Percentiles rank a stretch among this genome's conserved stretches.
Conservation (phyloP, 2,329 filamentous ascomycete species). For the Ceratocystis destructans region DNA sequence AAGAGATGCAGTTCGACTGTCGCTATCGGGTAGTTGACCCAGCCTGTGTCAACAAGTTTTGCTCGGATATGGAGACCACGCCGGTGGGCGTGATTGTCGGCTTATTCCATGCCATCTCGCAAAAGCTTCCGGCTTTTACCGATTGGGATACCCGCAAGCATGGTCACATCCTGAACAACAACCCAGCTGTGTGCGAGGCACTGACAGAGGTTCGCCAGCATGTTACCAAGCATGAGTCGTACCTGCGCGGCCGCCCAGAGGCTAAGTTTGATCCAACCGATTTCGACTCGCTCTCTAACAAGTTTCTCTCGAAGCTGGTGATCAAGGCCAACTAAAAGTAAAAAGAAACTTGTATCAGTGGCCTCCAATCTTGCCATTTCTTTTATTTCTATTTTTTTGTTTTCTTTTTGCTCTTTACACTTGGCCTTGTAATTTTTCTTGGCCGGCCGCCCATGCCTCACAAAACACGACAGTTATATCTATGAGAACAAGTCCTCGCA, state of each 20-base stretch:
- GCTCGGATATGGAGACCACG: slow-evolving; percentile 88
- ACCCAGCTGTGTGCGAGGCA: slow-evolving; percentile 80
- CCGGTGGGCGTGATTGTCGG: slow-evolving; percentile 94
- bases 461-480: background rate
- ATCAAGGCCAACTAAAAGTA: slow-evolving; percentile 75
- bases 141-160: slow-evolving; percentile 93
- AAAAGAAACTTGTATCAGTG: background rate
- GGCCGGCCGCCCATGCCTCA: background rate
- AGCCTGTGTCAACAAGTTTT: slow-evolving; percentile 81
- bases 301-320: slow-evolving; percentile 91
- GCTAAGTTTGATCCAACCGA: slow-evolving; percentile 80
- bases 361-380: slow-evolving; percentile 22
- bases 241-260: slow-evolving; percentile 65
- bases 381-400: slow-evolving; percentile 20
- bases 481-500: background rate
- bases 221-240: slow-evolving; percentile 82
- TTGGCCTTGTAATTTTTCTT: background rate
- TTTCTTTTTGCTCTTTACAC: slow-evolving; percentile 15
- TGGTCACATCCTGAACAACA: slow-evolving; percentile 79
- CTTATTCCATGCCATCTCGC: slow-evolving; percentile 93
- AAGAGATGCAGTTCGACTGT: slow-evolving; percentile 97
- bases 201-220: slow-evolving; percentile 92
- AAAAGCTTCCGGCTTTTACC: slow-evolving; percentile 81
- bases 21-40: slow-evolving; percentile 86
- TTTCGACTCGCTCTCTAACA: slow-evolving; percentile 92